phyloP scores from a whole-genome alignment of 192 early-diverging fungal species.

The Thoreauomyces humboldtii region DNA sequence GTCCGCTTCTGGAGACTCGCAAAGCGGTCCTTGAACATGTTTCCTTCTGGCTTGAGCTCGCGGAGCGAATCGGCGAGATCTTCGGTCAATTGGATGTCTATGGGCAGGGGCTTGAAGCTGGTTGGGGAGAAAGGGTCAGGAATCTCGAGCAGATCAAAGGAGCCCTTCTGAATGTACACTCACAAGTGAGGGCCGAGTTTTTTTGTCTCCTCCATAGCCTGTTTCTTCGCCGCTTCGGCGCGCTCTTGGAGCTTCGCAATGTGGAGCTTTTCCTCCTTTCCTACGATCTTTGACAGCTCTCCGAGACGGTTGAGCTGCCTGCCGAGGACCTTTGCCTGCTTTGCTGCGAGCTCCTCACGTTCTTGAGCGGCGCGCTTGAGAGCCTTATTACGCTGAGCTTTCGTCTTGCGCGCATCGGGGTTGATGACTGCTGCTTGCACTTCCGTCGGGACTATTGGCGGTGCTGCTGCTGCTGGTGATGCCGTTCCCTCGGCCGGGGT shows the following conservation, averaged over 20 bases:
- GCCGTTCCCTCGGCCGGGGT: not conserved
- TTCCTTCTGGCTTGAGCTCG: slow-evolving; percentile 53
- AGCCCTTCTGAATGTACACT: slow-evolving; percentile 17
- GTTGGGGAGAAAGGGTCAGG: not conserved
- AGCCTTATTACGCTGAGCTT: slow-evolving; percentile 34
- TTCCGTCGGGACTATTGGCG: not conserved
- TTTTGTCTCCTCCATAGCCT: slow-evolving; percentile 16
- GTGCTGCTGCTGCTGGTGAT: not conserved
- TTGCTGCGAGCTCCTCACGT: slow-evolving; percentile 25
- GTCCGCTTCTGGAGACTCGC: slow-evolving; percentile 45
- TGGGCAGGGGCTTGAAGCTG: slow-evolving; percentile 33
- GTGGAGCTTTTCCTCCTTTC: slow-evolving; percentile 25
- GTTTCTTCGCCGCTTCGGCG: slow-evolving; percentile 7
- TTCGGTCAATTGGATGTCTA: slow-evolving; percentile 51
- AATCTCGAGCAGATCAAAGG: not conserved
- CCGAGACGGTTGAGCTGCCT: slow-evolving; percentile 25
- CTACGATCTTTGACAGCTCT: slow-evolving; percentile 30
- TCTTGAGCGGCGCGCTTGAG: slow-evolving; percentile 1
- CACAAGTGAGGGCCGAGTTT: slow-evolving; percentile 31
- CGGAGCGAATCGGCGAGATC: slow-evolving; percentile 45
- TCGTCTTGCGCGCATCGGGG: slow-evolving; percentile 26
- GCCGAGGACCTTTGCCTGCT: slow-evolving; percentile 13
- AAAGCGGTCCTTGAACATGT: slow-evolving; percentile 53
- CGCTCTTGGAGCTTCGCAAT: slow-evolving; percentile 4
- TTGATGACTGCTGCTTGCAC: not conserved